phyloP scores from a whole-genome alignment of 805 yeast genomes.

The Starmerella bombi region DNA sequence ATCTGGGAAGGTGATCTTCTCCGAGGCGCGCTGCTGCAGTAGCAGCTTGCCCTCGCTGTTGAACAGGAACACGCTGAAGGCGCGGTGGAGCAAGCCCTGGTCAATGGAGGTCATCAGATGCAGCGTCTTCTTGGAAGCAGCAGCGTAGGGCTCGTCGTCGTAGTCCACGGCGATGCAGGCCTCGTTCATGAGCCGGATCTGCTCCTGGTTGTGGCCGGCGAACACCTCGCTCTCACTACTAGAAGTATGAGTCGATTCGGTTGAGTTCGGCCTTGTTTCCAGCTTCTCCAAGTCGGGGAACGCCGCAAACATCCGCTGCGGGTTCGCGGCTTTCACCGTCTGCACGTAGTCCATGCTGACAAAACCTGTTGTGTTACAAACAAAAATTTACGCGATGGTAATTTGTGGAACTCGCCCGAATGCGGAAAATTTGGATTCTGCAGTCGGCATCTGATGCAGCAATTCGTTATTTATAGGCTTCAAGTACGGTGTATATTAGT shows the following conservation, averaged over 20 bases:
- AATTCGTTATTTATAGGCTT: no score
- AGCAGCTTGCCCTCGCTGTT: slow-evolving; percentile 61
- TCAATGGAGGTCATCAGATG: slow-evolving; percentile 73
- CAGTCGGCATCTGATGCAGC: no score
- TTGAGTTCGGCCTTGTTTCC: slow-evolving; percentile 18
- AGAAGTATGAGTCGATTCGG: slow-evolving; percentile 12
- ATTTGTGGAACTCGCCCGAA: not conserved
- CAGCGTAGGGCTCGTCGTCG: slow-evolving; percentile 77
- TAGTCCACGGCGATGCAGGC: slow-evolving; percentile 86
- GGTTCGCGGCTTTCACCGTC: slow-evolving; percentile 17
- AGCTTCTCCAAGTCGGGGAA: slow-evolving; percentile 25
- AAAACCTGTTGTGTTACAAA: not conserved
- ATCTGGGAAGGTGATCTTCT: slow-evolving; percentile 89
- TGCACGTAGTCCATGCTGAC: slow-evolving; percentile 13
- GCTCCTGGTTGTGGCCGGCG: slow-evolving; percentile 84
- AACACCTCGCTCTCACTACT: slow-evolving; percentile 36
- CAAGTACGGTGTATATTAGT: no score
- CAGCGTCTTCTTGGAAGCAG: slow-evolving; percentile 84
- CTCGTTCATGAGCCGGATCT: slow-evolving; percentile 89
- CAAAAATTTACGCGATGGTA: no score
- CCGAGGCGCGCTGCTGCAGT: slow-evolving; percentile 90
- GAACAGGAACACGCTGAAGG: slow-evolving; percentile 90
- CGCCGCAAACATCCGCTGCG: slow-evolving; percentile 18
- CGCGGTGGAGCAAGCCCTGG: slow-evolving; percentile 80
- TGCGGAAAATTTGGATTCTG: no score